Percentiles rank a stretch among this genome's conserved stretches.
Evolutionary conservation across 306 rosid genomes (phyloP).

Genomic region (Quercus mongolica): DNA sequence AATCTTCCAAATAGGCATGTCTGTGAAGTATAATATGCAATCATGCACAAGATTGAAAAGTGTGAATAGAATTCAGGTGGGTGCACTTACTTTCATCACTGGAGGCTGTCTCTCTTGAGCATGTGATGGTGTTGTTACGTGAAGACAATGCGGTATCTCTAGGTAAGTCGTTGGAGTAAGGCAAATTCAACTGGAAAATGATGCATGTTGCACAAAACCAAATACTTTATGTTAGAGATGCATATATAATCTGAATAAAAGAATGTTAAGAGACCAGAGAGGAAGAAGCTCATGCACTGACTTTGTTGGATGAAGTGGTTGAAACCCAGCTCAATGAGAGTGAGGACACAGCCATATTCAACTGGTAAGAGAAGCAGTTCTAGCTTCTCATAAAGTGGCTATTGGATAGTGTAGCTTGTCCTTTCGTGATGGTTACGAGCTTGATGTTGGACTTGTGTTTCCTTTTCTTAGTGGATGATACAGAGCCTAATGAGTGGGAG

Average conservation of each 20-base stretch:
- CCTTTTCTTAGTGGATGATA: slow-evolving; percentile 14
- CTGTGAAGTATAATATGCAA: neutral
- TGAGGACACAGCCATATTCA: slow-evolving; percentile 65
- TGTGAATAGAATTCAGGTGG: slow-evolving; percentile 11
- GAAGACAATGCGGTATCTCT: slow-evolving; percentile 41
- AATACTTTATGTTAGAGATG: neutral
- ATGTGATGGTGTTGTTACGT: slow-evolving; percentile 28
- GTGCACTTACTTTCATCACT: slow-evolving; percentile 45
- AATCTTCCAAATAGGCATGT: neutral
- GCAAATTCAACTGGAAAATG: slow-evolving; percentile 45
- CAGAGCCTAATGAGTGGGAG: neutral
- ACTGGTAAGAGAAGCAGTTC: slow-evolving; percentile 18
- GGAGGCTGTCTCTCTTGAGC: slow-evolving; percentile 43
- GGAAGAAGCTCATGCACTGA: neutral
- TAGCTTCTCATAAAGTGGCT: slow-evolving; percentile 30
- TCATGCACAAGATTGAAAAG: neutral
- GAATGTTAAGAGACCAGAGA: neutral
- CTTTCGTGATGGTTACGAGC: slow-evolving; percentile 28
- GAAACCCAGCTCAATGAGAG: slow-evolving; percentile 58
- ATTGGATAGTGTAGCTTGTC: slow-evolving; percentile 27
- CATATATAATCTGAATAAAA: slow-evolving; percentile 4
- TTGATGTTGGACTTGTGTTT: slow-evolving; percentile 10
- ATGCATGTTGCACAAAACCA: slow-evolving; percentile 6
- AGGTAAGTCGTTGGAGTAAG: slow-evolving; percentile 39
- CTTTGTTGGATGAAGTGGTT: slow-evolving; percentile 55